These are phyloP conservation scores for Ceratocystis smalleyi DNA, from an alignment of 2,329 filamentous ascomycete species.

Conservation along the genomic window DNA sequence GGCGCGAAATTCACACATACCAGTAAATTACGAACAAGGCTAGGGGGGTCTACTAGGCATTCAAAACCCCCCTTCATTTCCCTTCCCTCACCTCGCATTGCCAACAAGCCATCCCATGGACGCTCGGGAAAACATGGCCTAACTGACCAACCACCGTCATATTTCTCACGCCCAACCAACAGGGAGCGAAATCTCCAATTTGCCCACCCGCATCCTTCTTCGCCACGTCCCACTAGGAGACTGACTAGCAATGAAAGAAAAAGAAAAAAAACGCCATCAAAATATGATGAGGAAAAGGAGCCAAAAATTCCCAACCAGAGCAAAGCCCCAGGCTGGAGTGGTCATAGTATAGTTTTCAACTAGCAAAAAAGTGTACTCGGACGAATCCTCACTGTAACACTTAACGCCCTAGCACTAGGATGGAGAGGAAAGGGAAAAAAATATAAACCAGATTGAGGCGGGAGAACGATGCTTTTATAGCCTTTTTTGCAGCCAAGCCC, in stretches of 20 bases:
- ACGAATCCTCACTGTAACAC: constrained; percentile 67
- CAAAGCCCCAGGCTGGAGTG: constrained; percentile 47
- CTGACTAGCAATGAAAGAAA: constrained; percentile 29
- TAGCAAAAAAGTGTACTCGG: constrained; percentile 63
- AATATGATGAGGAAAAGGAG: constrained; percentile 24
- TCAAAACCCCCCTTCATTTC: background rate
- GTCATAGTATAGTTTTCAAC: constrained; percentile 72
- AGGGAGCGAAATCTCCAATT: too few relatives aligned
- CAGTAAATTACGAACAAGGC: background rate
- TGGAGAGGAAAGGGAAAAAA: constrained; percentile 34
- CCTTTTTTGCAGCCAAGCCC: background rate
- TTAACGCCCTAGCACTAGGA: constrained; percentile 58
- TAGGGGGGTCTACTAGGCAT: background rate
- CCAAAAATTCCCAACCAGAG: constrained; percentile 61
- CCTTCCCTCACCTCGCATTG: background rate
- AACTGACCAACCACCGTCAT: too few relatives aligned
- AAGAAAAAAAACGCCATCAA: constrained; percentile 19
- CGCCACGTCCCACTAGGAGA: constrained; percentile 25
- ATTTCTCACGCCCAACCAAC: too few relatives aligned
- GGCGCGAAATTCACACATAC: background rate
- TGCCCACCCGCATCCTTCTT: constrained; percentile 25
- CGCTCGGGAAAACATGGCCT: too few relatives aligned
- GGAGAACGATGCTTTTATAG: constrained; percentile 25
- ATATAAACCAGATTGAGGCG: constrained; percentile 16
- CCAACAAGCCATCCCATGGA: background rate